phyloP scores from a whole-genome alignment of 148 eudicot species.

The Limonium bicolor region DNA sequence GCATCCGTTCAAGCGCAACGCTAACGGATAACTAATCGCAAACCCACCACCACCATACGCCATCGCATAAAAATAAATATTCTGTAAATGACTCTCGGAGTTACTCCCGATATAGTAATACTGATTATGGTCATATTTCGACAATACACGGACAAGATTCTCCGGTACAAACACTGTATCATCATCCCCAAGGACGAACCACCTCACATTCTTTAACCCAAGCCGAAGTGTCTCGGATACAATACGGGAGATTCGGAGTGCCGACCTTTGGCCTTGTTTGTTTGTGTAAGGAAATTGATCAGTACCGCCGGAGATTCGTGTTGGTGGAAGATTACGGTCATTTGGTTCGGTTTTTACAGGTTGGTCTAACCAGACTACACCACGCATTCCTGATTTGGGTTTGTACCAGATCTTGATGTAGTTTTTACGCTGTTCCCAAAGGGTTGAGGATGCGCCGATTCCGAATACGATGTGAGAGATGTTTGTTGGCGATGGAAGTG shows the following conservation, averaged over 20 bases:
- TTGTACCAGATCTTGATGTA: slow-evolving; percentile 83
- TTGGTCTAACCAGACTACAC: slow-evolving; percentile 55
- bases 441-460: slow-evolving; percentile 68
- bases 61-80: slow-evolving; percentile 76
- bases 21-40: slow-evolving; percentile 78
- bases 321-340: slow-evolving; percentile 26
- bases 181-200: slow-evolving; percentile 89
- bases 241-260: slow-evolving; percentile 72
- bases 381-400: slow-evolving; percentile 34
- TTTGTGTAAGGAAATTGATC: slow-evolving; percentile 41
- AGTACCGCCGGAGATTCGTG: slow-evolving; percentile 50
- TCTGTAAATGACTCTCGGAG: slow-evolving; percentile 76
- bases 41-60: slow-evolving; percentile 96
- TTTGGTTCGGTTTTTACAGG: slow-evolving; percentile 13
- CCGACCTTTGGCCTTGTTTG: slow-evolving; percentile 70
- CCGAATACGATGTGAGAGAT: slow-evolving; percentile 68
- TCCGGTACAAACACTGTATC: slow-evolving; percentile 80
- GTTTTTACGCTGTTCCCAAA: slow-evolving; percentile 56
- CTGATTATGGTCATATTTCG: slow-evolving; percentile 62
- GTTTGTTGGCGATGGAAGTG: slow-evolving; percentile 18
- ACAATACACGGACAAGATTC: slow-evolving; percentile 43
- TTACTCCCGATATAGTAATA: slow-evolving; percentile 63
- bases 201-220: slow-evolving; percentile 43
- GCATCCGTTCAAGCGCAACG: slow-evolving; percentile 69
- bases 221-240: slow-evolving; percentile 54